Base-by-base conservation (phyloP, 164 flowering plant genomes). In the Santalum album region DNA sequence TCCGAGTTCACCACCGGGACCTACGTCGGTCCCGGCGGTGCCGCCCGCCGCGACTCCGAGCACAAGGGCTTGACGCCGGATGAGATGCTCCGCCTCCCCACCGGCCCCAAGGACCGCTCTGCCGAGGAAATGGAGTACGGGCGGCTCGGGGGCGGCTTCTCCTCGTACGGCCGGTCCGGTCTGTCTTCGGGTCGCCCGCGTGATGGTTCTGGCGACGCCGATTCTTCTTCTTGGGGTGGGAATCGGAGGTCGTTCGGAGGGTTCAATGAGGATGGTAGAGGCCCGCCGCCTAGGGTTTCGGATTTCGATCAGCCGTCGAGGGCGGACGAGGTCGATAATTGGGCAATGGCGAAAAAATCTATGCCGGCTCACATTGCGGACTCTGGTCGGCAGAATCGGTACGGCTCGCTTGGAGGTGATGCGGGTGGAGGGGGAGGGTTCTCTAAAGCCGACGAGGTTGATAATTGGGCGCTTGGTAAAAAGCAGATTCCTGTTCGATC, bases 321-420 rank as follows among this genome's bases (percentile, higher is more conserved):
- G 57, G 97, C 94, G 10, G 92, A 87, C 52, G 96, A 78, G 72
- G 96, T 76, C 1, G 95, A 87, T 64, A 78, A 86, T 52, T 91
- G 95, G 96, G 82, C 75, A 21, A 22, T 49, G 39, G 63, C 26
- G 21, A 83, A 90, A 68, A 88, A 75, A 24, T 27, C 82, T 7
- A n/a, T 67, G 12, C 63, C 75, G 1, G 26, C 69, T 1, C 22
- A 26, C 25, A 32, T 55, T 1, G 5, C 60, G 16, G 87, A 84
- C 51, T 68, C 72, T 7, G 66, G 52, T 25, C 66, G 82, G 11
- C 62, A 61, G 0, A 77, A 64, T 36, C 68, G 86, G 23, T 79
- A 75, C 46, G 67, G 69, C n/a, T 72, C 87, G 2, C 73, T 85
- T 10, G 86, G 65, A 7, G 53, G 50, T 1, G 51, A 65, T 0